Evolutionary conservation across 2,329 filamentous ascomycete species (phyloP).

Genomic region (Phoma sp.): DNA sequence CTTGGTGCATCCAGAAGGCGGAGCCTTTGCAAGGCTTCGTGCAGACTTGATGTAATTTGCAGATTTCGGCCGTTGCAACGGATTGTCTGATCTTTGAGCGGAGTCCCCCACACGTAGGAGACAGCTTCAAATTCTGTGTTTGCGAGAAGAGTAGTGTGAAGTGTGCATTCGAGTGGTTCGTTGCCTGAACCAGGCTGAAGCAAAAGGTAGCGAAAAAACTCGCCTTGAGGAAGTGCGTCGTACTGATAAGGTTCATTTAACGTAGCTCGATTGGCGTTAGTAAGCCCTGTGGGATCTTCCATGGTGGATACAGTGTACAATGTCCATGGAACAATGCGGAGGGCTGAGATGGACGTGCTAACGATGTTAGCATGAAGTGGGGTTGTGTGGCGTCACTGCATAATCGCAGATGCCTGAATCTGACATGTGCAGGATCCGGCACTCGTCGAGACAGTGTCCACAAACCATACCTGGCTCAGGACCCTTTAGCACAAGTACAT

Average conservation of each 20-base stretch:
- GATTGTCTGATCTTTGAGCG: background rate
- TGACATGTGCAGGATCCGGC: too few species aligned
- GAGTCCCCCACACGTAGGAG: background rate
- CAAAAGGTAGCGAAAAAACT: background rate
- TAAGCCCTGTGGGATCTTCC: background rate
- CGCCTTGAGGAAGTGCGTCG: background rate
- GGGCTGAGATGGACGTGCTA: too few species aligned
- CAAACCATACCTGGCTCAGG: too few species aligned
- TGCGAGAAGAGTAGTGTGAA: background rate
- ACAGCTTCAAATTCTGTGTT: background rate
- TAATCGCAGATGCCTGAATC: too few species aligned
- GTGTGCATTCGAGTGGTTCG: background rate
- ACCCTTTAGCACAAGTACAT: constrained; percentile 9
- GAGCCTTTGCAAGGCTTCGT: background rate
- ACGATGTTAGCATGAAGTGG: too few species aligned
- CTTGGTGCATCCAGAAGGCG: background rate
- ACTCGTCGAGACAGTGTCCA: too few species aligned
- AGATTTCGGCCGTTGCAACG: background rate
- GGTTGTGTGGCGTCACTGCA: too few species aligned
- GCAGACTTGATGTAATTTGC: background rate
- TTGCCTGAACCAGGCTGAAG: background rate
- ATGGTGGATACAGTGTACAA: background rate
- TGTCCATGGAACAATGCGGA: too few species aligned
- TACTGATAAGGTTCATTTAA: background rate
- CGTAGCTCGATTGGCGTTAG: background rate